Evolutionary conservation across 495 filamentous ascomycete species (phyloP).

Genomic region (Oidiodendron maius): DNA sequence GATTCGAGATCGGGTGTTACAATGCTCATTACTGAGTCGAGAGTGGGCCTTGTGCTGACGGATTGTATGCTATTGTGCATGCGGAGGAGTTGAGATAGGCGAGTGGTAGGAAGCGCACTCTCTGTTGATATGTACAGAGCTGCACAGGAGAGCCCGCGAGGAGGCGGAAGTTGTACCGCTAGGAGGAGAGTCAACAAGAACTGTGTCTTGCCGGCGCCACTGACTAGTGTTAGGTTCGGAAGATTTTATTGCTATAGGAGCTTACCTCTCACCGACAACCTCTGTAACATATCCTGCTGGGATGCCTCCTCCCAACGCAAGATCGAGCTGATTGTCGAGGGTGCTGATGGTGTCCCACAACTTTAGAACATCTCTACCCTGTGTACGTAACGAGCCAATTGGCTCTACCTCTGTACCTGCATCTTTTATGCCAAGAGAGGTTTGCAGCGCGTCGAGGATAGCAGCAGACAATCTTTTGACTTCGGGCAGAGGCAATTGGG

Average conservation of each 20-base stretch:
- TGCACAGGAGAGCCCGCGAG: constrained; percentile 59
- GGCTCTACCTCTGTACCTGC: constrained; percentile 3
- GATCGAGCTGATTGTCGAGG: constrained; percentile 68
- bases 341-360: constrained; percentile 68
- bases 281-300: constrained; percentile 80
- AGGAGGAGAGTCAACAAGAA: constrained; percentile 80
- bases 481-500: constrained; percentile 73
- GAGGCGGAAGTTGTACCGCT: constrained; percentile 70
- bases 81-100: constrained; percentile 71
- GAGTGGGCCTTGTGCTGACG: constrained; percentile 48
- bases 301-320: constrained; percentile 76
- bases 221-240: constrained; percentile 19
- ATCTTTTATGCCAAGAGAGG: constrained; percentile 46
- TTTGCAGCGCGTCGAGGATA: constrained; percentile 60
- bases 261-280: constrained; percentile 81
- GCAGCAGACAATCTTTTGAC: constrained; percentile 62
- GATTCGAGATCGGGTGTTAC: constrained; percentile 87
- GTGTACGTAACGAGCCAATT: constrained; percentile 21
- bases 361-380: constrained; percentile 31
- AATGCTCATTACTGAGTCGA: constrained; percentile 54
- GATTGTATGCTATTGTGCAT: constrained; percentile 55
- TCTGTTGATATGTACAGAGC: constrained; percentile 96
- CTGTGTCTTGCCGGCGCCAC: constrained; percentile 94
- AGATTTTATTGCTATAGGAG: not conserved
- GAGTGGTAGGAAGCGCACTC: constrained; percentile 69